Base-by-base conservation (phyloP, 2,329 filamentous ascomycete species). In the Hysterium pulicare region DNA sequence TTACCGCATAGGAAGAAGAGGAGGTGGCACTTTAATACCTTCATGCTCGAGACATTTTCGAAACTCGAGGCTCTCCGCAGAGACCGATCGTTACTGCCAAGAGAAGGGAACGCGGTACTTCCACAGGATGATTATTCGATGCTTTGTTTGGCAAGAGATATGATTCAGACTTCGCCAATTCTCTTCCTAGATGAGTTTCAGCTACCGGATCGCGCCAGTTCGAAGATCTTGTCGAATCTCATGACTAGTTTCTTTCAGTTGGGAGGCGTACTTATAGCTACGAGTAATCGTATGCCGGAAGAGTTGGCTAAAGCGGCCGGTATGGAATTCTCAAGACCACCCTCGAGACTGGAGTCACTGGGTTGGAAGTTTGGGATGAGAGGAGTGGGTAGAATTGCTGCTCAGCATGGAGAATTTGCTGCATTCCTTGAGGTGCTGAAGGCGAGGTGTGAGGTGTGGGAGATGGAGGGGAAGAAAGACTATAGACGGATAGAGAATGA, bases 171-270 rank as follows among this genome's bases (percentile, higher is more conserved):
- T 10, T 85, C 82, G 9, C 86, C 87, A 0, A 86, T 91, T 24
- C 65, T 91, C 11, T 93, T 93, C 54, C 67, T 91, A 2, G 87
- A 91, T 53, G 87, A 93, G 60, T 91, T 93, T 48, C 87, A 93
- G 59, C 75, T 93, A 28, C 87, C 87, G 0, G 87, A 91, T 63
- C 77, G 84, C 50, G 85, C 83, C 2, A 79, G 86, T 2, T 86
- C 82, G 54, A 91, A 90, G 64, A 87, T 91, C 35, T 70, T 93
- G 47, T 87, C 84, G 46, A 86, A 86, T 54, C 73, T 93, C 2
- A 83, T 93, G 61, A 87, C 86, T 5, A 76, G 78, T 2, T 91
- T 91, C 68, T 91, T 91, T 59, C 86, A 90, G 48, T 74, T 91
- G 3, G 87, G 87, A 0, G 87, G 87, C 6, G 87, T 93, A 0